phyloP scores from a whole-genome alignment of 1,284 basidiomycete species.

The Malassezia sympodialis region DNA sequence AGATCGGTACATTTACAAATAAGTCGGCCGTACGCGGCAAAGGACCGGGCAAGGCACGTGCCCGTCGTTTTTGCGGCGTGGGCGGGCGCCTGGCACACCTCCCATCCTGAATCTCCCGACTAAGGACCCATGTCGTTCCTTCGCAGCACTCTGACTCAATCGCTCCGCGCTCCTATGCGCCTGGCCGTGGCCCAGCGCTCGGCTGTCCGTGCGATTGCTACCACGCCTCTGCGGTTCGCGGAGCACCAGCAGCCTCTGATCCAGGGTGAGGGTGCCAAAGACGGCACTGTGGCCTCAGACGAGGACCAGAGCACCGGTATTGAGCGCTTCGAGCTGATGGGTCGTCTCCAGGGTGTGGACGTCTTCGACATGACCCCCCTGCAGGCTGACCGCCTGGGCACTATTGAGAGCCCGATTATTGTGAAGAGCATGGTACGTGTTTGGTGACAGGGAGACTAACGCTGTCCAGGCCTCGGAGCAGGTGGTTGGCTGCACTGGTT shows the following conservation, averaged over 20 bases:
- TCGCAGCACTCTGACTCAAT: slow-evolving; percentile 6
- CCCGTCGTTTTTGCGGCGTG: background rate
- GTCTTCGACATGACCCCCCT: slow-evolving; percentile 84
- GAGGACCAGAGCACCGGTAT: slow-evolving; percentile 88
- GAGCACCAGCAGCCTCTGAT: slow-evolving; percentile 55
- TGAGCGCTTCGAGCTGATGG: slow-evolving; percentile 84
- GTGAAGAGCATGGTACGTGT: slow-evolving; percentile 73
- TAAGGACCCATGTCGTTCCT: slow-evolving; percentile 15
- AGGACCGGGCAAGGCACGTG: slow-evolving; percentile 2
- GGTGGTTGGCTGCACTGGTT: slow-evolving; percentile 44
- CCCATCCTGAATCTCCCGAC: slow-evolving; percentile 13
- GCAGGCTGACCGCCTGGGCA: slow-evolving; percentile 75
- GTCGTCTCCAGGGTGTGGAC: slow-evolving; percentile 74
- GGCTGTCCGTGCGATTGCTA: slow-evolving; percentile 27
- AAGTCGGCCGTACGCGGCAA: background rate
- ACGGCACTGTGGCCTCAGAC: slow-evolving; percentile 70
- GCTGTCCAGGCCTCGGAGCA: slow-evolving; percentile 30
- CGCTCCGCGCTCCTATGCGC: slow-evolving; percentile 9
- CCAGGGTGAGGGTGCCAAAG: slow-evolving; percentile 64
- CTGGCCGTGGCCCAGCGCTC: slow-evolving; percentile 9
- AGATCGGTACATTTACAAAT: background rate
- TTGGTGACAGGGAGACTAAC: background rate
- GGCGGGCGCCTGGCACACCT: background rate
- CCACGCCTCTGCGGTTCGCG: slow-evolving; percentile 29
- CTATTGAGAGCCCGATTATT: slow-evolving; percentile 73